phyloP scores from a whole-genome alignment of 108 stramenopile species.

The Chaetoceros tenuissimus region DNA sequence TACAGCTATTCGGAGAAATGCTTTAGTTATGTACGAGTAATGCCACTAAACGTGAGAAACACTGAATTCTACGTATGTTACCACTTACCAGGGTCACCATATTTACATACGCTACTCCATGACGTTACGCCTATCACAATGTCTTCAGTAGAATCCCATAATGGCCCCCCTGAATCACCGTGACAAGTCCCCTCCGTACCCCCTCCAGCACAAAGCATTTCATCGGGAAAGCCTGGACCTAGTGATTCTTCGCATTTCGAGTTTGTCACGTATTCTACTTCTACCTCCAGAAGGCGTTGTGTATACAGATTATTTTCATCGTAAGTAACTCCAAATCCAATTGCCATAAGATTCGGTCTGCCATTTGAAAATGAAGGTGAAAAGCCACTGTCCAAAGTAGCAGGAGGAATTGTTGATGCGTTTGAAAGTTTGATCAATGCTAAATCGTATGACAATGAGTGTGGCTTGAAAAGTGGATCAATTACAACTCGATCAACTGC shows the following conservation, averaged over 20 bases:
- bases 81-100: constrained; percentile 14
- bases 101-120: constrained; percentile 20
- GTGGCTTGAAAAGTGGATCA: constrained; percentile 1
- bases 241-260: constrained; percentile 17
- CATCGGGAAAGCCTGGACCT: constrained; percentile 27
- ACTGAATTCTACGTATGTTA: neutral
- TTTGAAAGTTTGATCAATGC: constrained; percentile 3
- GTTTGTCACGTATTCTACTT: neutral
- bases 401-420: neutral
- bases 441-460: constrained; percentile 10
- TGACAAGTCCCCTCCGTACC: constrained; percentile 27
- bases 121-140: constrained; percentile 25
- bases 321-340: constrained; percentile 16
- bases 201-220: constrained; percentile 55
- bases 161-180: constrained; percentile 38
- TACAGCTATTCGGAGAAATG: neutral
- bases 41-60: neutral
- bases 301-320: constrained; percentile 7
- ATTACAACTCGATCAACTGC: neutral
- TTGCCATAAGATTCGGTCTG: neutral
- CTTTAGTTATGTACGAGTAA: neutral
- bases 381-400: neutral
- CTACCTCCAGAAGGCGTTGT: neutral
- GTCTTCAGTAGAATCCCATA: constrained; percentile 20
- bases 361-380: neutral